Evolutionary conservation across 495 filamentous ascomycete genomes (phyloP), one percentile per base, ranked within the genome.

Genomic region (Halenospora varia): DNA sequence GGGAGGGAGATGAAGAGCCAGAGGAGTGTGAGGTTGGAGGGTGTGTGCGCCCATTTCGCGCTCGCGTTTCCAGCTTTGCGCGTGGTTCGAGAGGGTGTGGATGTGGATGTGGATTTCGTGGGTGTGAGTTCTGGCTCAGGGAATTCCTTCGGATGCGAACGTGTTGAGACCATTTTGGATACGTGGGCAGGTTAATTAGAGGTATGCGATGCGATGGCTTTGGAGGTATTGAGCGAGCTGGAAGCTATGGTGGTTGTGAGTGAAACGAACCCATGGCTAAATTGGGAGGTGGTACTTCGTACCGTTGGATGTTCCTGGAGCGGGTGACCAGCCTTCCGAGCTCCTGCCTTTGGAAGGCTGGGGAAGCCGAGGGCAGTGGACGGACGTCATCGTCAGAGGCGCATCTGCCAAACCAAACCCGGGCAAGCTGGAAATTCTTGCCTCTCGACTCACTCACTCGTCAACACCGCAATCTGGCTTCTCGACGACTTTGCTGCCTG

Each of bases 1-100:
- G 92, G 90, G 2, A 93, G 72, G n/a, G 90, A 92, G 51, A 92
- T 25, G 47, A 80, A 61, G 22, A 96, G 79, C 91, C 91, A 96
- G 61, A 84, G 61, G 18, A 91, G 82, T 20, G 84, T 77, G 6
- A 84, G 65, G 18, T 75, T 75, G 17, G 82, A 78, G 1, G 89
- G 88, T 0, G 83, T 82, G 74, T 96, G 89, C 0, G 82, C 71
- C 85, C 86, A 88, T 48, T 60, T 61, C 24, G n/a, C n/a, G n/a
- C n/a, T n/a, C n/a, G n/a, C n/a, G n/a, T 55, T 60, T 46, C 58
- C 60, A 26, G 53, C 60, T 44, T 60, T 59, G 47, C 68, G 69
- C 56, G 53, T 57, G 22, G n/a, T n/a, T n/a, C 61, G 65, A 50
- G 66, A 66, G 50, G 67, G 70, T 22, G 59, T 70, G 9, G 57